Percentiles rank a stretch among this genome's conserved stretches.
Evolutionary conservation across 2,329 filamentous ascomycete genomes (phyloP).

Genomic region (Aspergillus pseudonomiae): DNA sequence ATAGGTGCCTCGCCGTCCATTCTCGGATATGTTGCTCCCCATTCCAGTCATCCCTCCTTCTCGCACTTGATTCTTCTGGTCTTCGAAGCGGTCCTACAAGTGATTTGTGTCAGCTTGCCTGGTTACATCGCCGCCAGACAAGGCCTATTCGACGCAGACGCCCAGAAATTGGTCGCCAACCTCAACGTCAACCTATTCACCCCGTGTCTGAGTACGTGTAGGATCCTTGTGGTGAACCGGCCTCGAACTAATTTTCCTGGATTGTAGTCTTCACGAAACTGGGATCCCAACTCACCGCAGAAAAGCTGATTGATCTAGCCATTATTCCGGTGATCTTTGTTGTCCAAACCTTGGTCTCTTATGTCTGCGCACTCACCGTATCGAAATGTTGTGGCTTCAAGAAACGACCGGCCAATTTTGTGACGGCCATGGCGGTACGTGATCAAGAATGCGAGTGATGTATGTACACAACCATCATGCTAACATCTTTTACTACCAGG

Average conservation of each 20-base stretch:
- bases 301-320: conserved; percentile 85
- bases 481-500: conserved; percentile 43
- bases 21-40: conserved; percentile 27
- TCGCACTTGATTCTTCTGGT: conserved; percentile 75
- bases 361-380: conserved; percentile 70
- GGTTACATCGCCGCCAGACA: conserved; percentile 89
- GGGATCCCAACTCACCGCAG: conserved; percentile 87
- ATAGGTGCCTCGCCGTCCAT: conserved; percentile 25
- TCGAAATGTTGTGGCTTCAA: conserved; percentile 77
- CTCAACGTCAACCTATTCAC: conserved; percentile 96
- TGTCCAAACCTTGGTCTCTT: conserved; percentile 85
- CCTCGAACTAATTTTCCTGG: neutral
- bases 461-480: neutral
- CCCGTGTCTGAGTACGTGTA: conserved; percentile 80
- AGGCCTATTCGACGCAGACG: conserved; percentile 92
- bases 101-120: conserved; percentile 90
- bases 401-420: conserved; percentile 87
- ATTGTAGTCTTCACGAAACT: conserved; percentile 88
- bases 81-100: conserved; percentile 92
- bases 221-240: neutral
- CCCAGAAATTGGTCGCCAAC: conserved; percentile 95
- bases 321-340: conserved; percentile 95
- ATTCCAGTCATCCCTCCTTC: conserved; percentile 52
- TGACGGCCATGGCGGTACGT: conserved; percentile 86
- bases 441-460: neutral